Conservation (phyloP, 441 rosid genomes). For the Erodium moschatum region DNA sequence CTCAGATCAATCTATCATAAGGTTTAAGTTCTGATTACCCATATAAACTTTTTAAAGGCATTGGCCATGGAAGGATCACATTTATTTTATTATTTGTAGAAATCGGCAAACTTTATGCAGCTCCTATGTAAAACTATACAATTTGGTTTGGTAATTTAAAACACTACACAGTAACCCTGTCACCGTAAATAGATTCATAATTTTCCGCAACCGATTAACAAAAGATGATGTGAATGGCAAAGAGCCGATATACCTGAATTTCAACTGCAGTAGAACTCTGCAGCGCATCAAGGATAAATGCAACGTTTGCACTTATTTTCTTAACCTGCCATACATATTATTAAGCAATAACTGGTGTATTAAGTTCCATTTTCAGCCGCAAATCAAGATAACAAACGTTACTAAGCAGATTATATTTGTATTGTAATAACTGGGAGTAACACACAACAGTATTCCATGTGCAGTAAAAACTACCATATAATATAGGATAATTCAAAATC, state of each 20-base stretch:
- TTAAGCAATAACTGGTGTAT: background rate
- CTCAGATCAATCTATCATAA: background rate
- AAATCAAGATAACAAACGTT: background rate
- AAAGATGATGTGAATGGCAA: constrained; percentile 5
- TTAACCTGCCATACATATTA: constrained; percentile 47
- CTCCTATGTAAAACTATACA: background rate
- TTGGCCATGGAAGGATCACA: background rate
- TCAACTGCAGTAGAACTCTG: constrained; percentile 58
- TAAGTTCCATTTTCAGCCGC: constrained; percentile 1
- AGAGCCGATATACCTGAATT: constrained; percentile 58
- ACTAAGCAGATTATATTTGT: background rate
- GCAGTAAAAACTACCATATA: no score
- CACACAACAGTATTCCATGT: no score
- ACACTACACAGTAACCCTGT: background rate
- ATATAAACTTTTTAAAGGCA: background rate
- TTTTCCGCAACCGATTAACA: background rate
- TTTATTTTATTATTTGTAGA: background rate
- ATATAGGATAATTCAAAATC: no score
- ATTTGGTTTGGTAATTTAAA: background rate
- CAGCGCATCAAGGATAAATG: constrained; percentile 61
- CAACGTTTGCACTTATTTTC: constrained; percentile 62
- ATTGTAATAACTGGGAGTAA: no score
- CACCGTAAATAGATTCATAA: background rate
- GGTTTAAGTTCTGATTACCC: background rate
- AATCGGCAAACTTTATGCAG: background rate